These are phyloP conservation scores for Akanthomyces uredinophilus DNA, from an alignment of 2,329 filamentous ascomycete genomes.

Conservation along the genomic window DNA sequence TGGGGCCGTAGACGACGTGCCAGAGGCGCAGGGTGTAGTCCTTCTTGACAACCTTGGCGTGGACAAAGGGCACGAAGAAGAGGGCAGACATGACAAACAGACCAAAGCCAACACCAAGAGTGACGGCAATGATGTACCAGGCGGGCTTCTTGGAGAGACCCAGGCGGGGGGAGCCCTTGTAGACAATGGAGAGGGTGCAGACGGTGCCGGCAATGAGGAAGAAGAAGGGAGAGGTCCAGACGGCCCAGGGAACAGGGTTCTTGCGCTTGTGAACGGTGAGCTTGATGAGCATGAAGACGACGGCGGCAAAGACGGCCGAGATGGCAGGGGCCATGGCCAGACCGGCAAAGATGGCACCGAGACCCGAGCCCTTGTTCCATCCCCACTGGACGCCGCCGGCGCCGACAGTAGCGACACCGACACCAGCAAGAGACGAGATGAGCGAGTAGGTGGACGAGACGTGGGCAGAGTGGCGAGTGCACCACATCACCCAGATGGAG, in stretches of 20 bases:
- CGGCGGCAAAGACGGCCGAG: constrained; percentile 58
- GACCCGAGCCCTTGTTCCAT: constrained; percentile 62
- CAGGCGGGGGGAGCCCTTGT: constrained; percentile 71
- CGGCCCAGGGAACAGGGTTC: constrained; percentile 67
- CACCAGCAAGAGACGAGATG: constrained; percentile 63
- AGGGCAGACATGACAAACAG: constrained; percentile 54
- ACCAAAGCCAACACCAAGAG: constrained; percentile 58
- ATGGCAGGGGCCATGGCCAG: constrained; percentile 66
- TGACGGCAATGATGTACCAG: constrained; percentile 63
- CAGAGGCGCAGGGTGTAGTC: constrained; percentile 61
- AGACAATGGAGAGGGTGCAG: constrained; percentile 72
- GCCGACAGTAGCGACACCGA: constrained; percentile 62
- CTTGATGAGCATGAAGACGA: constrained; percentile 71
- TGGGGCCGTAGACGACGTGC: constrained; percentile 57
- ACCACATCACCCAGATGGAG: constrained; percentile 75
- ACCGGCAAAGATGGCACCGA: constrained; percentile 67
- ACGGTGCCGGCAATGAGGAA: constrained; percentile 71
- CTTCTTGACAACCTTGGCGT: constrained; percentile 63
- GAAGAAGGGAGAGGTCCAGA: constrained; percentile 69
- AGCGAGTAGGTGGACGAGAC: constrained; percentile 70
- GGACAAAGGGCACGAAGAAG: constrained; percentile 69
- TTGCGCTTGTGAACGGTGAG: constrained; percentile 63
- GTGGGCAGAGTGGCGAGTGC: constrained; percentile 66
- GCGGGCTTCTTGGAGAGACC: constrained; percentile 60
- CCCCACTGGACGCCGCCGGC: constrained; percentile 61